A percentile compares a stretch with the other conserved stretches of the same genome.
Evolutionary conservation across 495 filamentous ascomycete species (phyloP).

Genomic region (Neurospora hispaniola): DNA sequence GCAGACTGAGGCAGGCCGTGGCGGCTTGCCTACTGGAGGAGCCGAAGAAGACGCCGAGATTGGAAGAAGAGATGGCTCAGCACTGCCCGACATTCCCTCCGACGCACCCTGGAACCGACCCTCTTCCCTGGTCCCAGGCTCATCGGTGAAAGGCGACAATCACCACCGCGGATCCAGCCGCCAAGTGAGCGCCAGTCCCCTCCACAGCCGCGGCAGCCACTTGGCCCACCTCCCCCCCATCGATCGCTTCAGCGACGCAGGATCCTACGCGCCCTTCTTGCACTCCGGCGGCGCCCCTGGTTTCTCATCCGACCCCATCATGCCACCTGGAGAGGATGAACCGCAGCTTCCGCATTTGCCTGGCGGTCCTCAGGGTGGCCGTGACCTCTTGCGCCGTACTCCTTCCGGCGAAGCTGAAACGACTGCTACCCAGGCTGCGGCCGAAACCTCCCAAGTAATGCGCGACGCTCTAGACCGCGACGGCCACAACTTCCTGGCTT

Average conservation of each 20-base stretch:
- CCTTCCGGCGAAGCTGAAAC: neutral
- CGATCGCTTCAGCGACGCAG: constrained; percentile 30
- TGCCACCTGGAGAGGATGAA: constrained; percentile 3
- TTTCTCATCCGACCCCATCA: constrained; percentile 9
- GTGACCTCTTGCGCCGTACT: neutral
- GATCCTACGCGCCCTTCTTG: constrained; percentile 9
- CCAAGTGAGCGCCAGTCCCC: constrained; percentile 27
- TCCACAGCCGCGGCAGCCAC: constrained; percentile 21
- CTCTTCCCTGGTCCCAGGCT: constrained; percentile 31
- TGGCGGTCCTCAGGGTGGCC: neutral
- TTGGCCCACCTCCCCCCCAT: constrained; percentile 16
- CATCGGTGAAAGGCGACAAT: constrained; percentile 25
- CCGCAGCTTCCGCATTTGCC: neutral
- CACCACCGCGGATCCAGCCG: constrained; percentile 12
- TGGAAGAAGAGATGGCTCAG: constrained; percentile 25
- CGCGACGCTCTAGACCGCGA: constrained; percentile 24
- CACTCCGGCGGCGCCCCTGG: constrained; percentile 21
- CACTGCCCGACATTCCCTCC: constrained; percentile 30
- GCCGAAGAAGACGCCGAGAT: constrained; percentile 24
- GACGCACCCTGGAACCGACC: constrained; percentile 37
- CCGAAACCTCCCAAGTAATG: constrained; percentile 14
- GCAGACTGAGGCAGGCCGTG: neutral
- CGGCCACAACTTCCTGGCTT: constrained; percentile 40
- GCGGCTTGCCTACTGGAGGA: neutral
- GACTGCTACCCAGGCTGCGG: neutral